Percentiles rank a stretch among this genome's conserved stretches.
Evolutionary conservation across 495 filamentous ascomycete genomes (phyloP).

Genomic region (Trypethelium eluteriae): DNA sequence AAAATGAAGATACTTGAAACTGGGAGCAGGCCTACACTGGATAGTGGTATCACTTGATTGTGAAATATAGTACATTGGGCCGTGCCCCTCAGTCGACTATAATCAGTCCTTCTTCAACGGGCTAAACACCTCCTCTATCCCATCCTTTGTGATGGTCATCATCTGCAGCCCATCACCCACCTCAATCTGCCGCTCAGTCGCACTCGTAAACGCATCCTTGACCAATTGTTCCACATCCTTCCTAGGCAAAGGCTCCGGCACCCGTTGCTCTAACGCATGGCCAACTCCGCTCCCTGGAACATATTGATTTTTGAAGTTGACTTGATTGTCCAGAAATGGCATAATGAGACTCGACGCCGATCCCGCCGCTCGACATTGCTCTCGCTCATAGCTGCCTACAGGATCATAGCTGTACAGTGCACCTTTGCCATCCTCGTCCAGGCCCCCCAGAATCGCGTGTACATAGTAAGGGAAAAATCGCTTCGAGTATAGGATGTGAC

Average conservation of each 20-base stretch:
- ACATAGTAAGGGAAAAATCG: slow-evolving; percentile 99
- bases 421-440: slow-evolving; percentile 92
- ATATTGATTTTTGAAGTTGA: slow-evolving; percentile 99
- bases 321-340: slow-evolving; percentile 98
- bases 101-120: slow-evolving; percentile 83
- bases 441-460: slow-evolving; percentile 79
- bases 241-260: slow-evolving; percentile 58
- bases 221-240: slow-evolving; percentile 76
- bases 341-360: slow-evolving; percentile 96
- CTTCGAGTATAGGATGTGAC: slow-evolving; percentile 90
- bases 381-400: slow-evolving; percentile 90
- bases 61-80: slow-evolving; percentile 6
- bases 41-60: not conserved
- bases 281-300: slow-evolving; percentile 79
- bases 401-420: slow-evolving; percentile 96
- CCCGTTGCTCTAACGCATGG: slow-evolving; percentile 63
- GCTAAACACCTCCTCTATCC: slow-evolving; percentile 75
- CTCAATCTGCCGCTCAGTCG: slow-evolving; percentile 97
- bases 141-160: slow-evolving; percentile 79
- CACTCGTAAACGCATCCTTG: slow-evolving; percentile 94
- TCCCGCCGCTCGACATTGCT: slow-evolving; percentile 89
- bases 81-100: not conserved
- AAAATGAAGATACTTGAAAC: too few species aligned
- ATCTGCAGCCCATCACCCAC: slow-evolving; percentile 95
- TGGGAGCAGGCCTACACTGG: not conserved